These are phyloP conservation scores for Onygenales sp. DNA, from an alignment of 2,329 filamentous ascomycete species.

Conservation along the genomic window DNA sequence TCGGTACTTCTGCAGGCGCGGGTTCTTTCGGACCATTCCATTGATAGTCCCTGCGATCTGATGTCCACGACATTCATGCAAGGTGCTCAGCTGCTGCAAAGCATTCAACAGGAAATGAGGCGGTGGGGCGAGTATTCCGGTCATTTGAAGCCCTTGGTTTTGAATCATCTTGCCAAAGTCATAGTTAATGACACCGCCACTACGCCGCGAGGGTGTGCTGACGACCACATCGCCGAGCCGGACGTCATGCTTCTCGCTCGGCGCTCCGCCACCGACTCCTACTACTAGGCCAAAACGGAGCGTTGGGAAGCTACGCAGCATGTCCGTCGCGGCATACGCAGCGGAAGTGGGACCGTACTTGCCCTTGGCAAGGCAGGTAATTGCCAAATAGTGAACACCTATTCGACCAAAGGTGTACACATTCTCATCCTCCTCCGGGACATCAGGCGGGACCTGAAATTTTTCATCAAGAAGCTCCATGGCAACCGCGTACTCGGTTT, in stretches of 20 bases:
- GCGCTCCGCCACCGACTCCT: constrained; percentile 16
- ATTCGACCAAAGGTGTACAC: constrained; percentile 15
- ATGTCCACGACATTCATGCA: neutral
- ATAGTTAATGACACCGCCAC: constrained; percentile 19
- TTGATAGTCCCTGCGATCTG: neutral
- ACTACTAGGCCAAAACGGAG: constrained; percentile 15
- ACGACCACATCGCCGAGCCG: constrained; percentile 17
- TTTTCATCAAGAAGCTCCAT: constrained; percentile 3
- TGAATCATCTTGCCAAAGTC: constrained; percentile 14
- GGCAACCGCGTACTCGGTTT: neutral
- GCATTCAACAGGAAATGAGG: constrained; percentile 9
- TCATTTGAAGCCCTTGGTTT: constrained; percentile 8
- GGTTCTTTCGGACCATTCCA: neutral
- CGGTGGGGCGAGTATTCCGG: constrained; percentile 11
- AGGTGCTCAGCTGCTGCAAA: constrained; percentile 1
- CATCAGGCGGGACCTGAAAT: neutral
- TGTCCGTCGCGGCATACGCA: constrained; percentile 9
- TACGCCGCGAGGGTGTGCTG: constrained; percentile 9
- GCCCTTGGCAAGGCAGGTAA: constrained; percentile 12
- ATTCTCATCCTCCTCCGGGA: constrained; percentile 10
- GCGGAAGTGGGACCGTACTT: constrained; percentile 10
- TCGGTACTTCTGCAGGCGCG: neutral
- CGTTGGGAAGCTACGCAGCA: constrained; percentile 11
- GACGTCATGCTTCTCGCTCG: constrained; percentile 12
- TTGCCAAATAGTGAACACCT: constrained; percentile 12